These are phyloP conservation scores for Elsinoe necatrix DNA, from an alignment of 2,329 filamentous ascomycete species.

Conservation along the genomic window DNA sequence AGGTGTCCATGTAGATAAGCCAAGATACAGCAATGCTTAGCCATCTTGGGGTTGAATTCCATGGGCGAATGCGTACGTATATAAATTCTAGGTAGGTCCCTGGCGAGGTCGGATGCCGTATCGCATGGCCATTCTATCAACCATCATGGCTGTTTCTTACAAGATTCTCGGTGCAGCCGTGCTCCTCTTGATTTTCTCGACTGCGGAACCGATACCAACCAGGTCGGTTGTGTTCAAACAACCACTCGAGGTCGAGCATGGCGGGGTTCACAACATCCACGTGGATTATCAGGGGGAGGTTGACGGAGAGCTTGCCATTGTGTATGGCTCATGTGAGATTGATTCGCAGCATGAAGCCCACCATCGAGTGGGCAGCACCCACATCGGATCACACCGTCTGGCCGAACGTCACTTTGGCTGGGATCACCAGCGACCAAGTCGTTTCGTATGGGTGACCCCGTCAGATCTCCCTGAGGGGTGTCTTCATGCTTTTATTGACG, in stretches of 20 bases:
- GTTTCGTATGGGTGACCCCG: slow-evolving; percentile 43
- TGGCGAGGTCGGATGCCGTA: neutral
- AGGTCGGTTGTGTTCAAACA: neutral
- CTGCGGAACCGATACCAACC: neutral
- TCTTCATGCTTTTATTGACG: slow-evolving; percentile 38
- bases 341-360: slow-evolving; percentile 30
- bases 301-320: slow-evolving; percentile 38
- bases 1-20: neutral
- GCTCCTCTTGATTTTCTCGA: neutral
- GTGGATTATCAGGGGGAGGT: slow-evolving; percentile 37
- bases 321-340: slow-evolving; percentile 40
- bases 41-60: neutral
- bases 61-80: neutral
- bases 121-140: neutral
- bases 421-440: slow-evolving; percentile 32
- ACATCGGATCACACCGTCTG: slow-evolving; percentile 29
- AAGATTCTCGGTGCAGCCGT: neutral
- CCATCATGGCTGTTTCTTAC: neutral
- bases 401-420: slow-evolving; percentile 24
- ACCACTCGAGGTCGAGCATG: slow-evolving; percentile 21
- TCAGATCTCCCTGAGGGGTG: slow-evolving; percentile 35
- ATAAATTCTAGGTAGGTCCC: neutral
- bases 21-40: neutral
- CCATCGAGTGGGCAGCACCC: slow-evolving; percentile 37
- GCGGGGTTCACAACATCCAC: slow-evolving; percentile 42